Evolutionary conservation across 2,329 filamentous ascomycete genomes (phyloP), one percentile per base, ranked within the genome.

Genomic region (Cytospora paraplurivora): DNA sequence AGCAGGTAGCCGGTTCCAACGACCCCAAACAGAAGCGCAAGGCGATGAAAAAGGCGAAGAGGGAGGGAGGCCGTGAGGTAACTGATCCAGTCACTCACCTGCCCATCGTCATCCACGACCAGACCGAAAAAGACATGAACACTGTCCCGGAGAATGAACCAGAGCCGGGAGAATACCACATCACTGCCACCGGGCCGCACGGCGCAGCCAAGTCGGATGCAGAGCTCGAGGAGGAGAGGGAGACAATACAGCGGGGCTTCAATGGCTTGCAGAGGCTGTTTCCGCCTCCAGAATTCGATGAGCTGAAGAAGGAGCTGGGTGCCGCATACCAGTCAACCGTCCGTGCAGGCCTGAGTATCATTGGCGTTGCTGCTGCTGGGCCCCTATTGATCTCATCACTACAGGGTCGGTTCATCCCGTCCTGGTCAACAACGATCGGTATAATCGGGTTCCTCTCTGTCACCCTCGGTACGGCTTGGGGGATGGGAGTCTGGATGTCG

Each of bases 71-170:
- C n/a, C 77, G 82, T 64, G 81, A 89, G 71, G 88, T 91, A 54
- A 91, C 88, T 1, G 89, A 92, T 70, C 88, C 88, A 0, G 82
- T 91, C 47, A 92, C 89, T 1, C 89, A 91, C 74, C 78, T 91
- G 3, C 88, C 88, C 1, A 81, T 91, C 55, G 78, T 76, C 41
- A 88, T 91, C 41, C 86, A 89, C 70, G 89, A 91, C 71, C 87
- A 87, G 69, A 90, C 88, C 0, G 79, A 82, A 34, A 82, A 85
- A 47, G 86, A 89, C 59, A 76, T 91, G 13, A 71, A 77, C 17
- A 74, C 65, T n/a, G 74, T 60, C 58, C 76, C 74, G 2, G 73
- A 76, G 50, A 77, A 77, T 51, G 67, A 72, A 13, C 66, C 74
- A 0, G 72, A 74, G 56, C 71, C 74, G 19, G 78, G 77, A 2